Evolutionary conservation across 805 yeast species (phyloP), one percentile per base, ranked within the genome.

Genomic region (Metschnikowia baotianmanensis): DNA sequence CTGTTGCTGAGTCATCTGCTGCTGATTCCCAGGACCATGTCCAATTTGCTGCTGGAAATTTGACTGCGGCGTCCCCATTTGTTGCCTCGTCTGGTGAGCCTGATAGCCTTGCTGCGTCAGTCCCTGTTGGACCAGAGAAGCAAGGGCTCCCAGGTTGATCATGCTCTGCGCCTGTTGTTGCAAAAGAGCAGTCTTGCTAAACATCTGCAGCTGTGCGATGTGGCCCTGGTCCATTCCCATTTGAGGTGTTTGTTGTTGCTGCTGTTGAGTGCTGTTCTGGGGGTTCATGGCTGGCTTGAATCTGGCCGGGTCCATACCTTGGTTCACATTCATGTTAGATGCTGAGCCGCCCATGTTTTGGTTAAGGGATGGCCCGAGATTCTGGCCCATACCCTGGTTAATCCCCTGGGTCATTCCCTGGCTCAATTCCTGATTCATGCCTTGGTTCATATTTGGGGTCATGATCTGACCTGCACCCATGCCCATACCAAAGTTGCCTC

Each of bases 171-270:
- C 22, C 7, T 6, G 27, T 24, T 35, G 38, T 13, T 35, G 38
- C 20, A n/a, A n/a, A n/a, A n/a, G n/a, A n/a, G n/a, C n/a, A n/a
- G 18, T 36, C 41, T 26, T 36, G 32, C 30, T 36, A 21, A 20
- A 31, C 41, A 34, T 29, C 28, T 52, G 58, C 17, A 54, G 57
- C 18, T 50, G 58, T 33, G 46, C 56, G 33, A 26, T 19, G 15
- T 40, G 25, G 10, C 23, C 24, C 28, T 16, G 43, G 22, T 29
- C 32, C 34, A 34, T 24, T 12, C 41, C 42, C 37, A 38, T 35
- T 28, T 36, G 47, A 20, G 22, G 40, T 34, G 23, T 38, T 19
- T 36, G 43, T 28, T 30, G 43, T 3, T 11, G 38, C n/a, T n/a
- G n/a, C n/a, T n/a, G n/a, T n/a, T n/a, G n/a, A n/a, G n/a, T n/a